phyloP scores from a whole-genome alignment of 495 filamentous ascomycete genomes.

The Lepidopterella palustris region DNA sequence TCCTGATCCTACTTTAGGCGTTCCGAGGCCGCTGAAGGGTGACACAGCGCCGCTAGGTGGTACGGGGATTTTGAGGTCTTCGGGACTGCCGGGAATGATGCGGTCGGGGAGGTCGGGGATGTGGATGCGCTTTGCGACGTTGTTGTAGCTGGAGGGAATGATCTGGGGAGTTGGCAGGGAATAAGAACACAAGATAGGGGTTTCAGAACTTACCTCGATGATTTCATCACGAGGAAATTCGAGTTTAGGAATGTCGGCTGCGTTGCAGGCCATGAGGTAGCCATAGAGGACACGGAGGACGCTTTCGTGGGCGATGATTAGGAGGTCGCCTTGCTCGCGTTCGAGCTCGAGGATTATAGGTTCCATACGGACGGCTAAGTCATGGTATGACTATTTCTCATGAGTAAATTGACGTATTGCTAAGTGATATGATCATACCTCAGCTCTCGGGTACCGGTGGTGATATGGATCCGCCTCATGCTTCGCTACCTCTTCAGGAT shows the following conservation, averaged over 20 bases:
- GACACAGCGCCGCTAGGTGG: constrained; percentile 48
- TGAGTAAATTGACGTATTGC: constrained; percentile 13
- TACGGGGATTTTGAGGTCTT: constrained; percentile 79
- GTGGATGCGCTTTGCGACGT: constrained; percentile 80
- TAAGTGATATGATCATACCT: constrained; percentile 50
- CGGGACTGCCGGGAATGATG: constrained; percentile 66
- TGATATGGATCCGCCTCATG: constrained; percentile 96
- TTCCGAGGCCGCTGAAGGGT: constrained; percentile 35
- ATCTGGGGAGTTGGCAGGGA: constrained; percentile 49
- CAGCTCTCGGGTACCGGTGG: constrained; percentile 90
- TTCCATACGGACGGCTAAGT: constrained; percentile 94
- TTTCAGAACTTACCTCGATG: constrained; percentile 59
- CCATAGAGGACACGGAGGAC: constrained; percentile 94
- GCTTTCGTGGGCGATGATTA: constrained; percentile 97
- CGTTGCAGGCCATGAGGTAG: constrained; percentile 97
- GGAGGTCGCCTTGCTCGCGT: constrained; percentile 89
- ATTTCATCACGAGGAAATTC: constrained; percentile 96
- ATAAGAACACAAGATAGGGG: not conserved
- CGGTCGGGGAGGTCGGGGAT: constrained; percentile 58
- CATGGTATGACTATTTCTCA: constrained; percentile 89
- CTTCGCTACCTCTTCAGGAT: constrained; percentile 83
- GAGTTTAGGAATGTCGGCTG: constrained; percentile 88
- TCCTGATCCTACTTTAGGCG: constrained; percentile 15
- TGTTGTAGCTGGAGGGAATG: constrained; percentile 94
- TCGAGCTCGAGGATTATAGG: constrained; percentile 97